phyloP scores from a whole-genome alignment of 2,329 filamentous ascomycete genomes.

The Ramichloridium luteum region DNA sequence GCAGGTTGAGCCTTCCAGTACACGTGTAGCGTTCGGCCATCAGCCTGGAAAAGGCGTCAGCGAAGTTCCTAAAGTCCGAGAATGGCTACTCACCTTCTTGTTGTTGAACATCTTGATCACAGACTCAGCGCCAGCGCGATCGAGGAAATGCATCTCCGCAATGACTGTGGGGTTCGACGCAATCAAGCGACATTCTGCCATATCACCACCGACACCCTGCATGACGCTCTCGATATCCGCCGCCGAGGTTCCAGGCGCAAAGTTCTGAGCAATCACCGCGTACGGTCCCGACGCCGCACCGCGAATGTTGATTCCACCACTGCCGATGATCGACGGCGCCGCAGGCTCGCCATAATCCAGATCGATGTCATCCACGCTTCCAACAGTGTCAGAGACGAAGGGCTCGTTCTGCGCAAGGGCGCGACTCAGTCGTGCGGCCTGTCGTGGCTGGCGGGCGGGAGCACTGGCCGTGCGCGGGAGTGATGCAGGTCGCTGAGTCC shows the following conservation, averaged over 20 bases:
- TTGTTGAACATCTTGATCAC: constrained; percentile 68
- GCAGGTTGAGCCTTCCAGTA: constrained; percentile 31
- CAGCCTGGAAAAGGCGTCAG: constrained; percentile 43
- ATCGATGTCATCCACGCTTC: constrained; percentile 15
- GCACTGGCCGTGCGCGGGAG: constrained; percentile 16
- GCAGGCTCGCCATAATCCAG: constrained; percentile 20
- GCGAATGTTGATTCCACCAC: constrained; percentile 52
- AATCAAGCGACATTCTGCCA: constrained; percentile 55
- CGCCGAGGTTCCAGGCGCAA: constrained; percentile 67
- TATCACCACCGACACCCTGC: constrained; percentile 47
- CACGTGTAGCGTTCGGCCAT: constrained; percentile 61
- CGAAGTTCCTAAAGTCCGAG: constrained; percentile 1
- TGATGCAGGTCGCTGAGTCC: constrained; percentile 20
- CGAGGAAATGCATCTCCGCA: constrained; percentile 64
- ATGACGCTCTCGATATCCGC: constrained; percentile 75
- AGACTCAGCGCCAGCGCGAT: constrained; percentile 58
- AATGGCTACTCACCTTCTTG: constrained; percentile 56
- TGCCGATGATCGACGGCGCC: constrained; percentile 16
- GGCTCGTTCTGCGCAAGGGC: constrained; percentile 2
- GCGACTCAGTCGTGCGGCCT: constrained; percentile 30
- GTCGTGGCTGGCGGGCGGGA: constrained; percentile 7
- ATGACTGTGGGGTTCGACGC: constrained; percentile 59
- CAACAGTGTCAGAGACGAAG: not conserved
- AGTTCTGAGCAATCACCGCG: constrained; percentile 65
- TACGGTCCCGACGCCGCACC: constrained; percentile 54